Conservation (phyloP, 257 asterid species). For the Avicennia marina region DNA sequence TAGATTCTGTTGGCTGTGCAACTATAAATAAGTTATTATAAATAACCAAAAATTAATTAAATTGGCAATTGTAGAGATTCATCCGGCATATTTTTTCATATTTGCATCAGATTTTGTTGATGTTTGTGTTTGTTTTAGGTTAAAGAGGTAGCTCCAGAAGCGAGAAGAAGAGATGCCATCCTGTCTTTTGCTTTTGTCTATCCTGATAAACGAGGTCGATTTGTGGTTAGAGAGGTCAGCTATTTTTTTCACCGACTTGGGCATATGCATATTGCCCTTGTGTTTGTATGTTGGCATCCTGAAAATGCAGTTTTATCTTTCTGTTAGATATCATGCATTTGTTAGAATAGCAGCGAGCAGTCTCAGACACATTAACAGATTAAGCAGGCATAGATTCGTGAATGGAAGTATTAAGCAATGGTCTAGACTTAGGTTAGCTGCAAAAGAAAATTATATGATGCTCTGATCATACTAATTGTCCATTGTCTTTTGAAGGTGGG, state of each 20-base stretch:
- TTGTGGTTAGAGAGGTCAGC: conserved; percentile 75
- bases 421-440: too few species aligned
- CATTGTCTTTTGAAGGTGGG: conserved; percentile 53
- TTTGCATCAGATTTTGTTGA: background rate
- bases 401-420: too few species aligned
- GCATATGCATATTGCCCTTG: background rate
- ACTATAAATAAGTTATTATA: too few species aligned
- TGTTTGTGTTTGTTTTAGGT: conserved; percentile 39
- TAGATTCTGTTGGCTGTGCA: too few species aligned
- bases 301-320: background rate
- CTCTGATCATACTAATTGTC: too few species aligned
- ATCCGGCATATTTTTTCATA: too few species aligned
- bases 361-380: background rate
- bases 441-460: too few species aligned
- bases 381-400: background rate
- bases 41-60: too few species aligned
- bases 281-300: background rate
- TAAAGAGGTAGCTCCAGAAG: conserved; percentile 95
- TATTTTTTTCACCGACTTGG: background rate
- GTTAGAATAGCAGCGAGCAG: background rate
- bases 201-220: conserved; percentile 82
- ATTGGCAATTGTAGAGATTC: too few species aligned
- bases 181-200: conserved; percentile 86
- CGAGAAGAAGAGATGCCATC: conserved; percentile 80
- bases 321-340: background rate